Conservation (phyloP, 2,329 filamentous ascomycete genomes). For the Sporothrix curviconia region DNA sequence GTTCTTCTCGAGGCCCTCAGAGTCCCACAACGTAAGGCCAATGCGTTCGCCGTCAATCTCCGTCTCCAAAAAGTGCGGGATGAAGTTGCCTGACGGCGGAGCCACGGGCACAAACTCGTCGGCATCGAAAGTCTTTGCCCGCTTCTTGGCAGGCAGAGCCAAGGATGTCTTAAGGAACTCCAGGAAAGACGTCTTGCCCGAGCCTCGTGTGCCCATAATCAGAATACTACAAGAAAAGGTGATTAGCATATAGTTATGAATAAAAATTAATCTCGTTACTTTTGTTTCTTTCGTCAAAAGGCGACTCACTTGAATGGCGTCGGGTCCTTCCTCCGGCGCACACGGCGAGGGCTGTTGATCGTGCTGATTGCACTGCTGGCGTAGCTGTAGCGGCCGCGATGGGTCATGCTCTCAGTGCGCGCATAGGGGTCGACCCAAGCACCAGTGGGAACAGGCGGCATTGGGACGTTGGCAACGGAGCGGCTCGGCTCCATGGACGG, state of each 20-base stretch:
- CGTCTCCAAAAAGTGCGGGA: conserved; percentile 84
- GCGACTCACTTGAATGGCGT: conserved; percentile 91
- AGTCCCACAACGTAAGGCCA: conserved; percentile 93
- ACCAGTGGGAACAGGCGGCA: conserved; percentile 55
- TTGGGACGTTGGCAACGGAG: conserved; percentile 38
- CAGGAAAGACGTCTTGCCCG: conserved; percentile 94
- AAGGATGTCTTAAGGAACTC: conserved; percentile 88
- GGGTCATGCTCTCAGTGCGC: conserved; percentile 88
- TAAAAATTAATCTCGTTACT: background rate
- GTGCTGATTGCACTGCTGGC: conserved; percentile 86
- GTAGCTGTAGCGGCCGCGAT: conserved; percentile 93
- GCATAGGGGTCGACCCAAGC: conserved; percentile 69
- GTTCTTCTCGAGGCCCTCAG: conserved; percentile 87
- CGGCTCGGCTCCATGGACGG: conserved; percentile 49
- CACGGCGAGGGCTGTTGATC: conserved; percentile 84
- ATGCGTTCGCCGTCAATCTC: conserved; percentile 90
- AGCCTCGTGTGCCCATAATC: conserved; percentile 77
- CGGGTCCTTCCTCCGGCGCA: conserved; percentile 91
- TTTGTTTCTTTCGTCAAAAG: too few relatives aligned
- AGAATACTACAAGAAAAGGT: conserved; percentile 59
- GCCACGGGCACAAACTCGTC: conserved; percentile 50
- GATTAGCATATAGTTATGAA: conserved; percentile 5
- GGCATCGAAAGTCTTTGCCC: conserved; percentile 47
- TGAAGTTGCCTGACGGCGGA: conserved; percentile 63
- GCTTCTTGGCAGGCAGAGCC: conserved; percentile 74